phyloP scores from a whole-genome alignment of 2,329 filamentous ascomycete species.

The Ceratocystis variospora region DNA sequence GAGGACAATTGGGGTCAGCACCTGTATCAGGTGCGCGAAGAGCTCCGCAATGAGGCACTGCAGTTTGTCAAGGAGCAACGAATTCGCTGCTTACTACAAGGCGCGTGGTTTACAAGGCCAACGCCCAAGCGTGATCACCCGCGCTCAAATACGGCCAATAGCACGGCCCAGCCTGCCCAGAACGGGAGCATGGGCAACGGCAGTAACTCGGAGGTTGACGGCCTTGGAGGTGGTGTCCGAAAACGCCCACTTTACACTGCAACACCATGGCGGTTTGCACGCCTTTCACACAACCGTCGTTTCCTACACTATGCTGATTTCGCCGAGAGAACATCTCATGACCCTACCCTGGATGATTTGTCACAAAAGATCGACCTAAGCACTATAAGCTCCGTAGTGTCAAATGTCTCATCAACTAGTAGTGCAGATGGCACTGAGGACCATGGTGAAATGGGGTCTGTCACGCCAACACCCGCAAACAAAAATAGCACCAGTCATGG shows the following conservation, averaged over 20 bases:
- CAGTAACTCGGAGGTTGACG: neutral
- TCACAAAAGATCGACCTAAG: slow-evolving; percentile 74
- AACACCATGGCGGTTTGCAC: slow-evolving; percentile 65
- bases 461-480: slow-evolving; percentile 1
- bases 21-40: slow-evolving; percentile 76
- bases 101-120: slow-evolving; percentile 66
- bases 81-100: slow-evolving; percentile 74
- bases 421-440: slow-evolving; percentile 34
- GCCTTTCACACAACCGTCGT: slow-evolving; percentile 78
- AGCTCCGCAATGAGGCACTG: slow-evolving; percentile 77
- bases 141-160: slow-evolving; percentile 32
- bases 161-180: slow-evolving; percentile 18
- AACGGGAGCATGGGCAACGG: slow-evolving; percentile 17
- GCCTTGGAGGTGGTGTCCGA: slow-evolving; percentile 20
- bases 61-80: slow-evolving; percentile 97
- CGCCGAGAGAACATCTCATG: slow-evolving; percentile 44
- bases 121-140: slow-evolving; percentile 29
- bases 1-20: slow-evolving; percentile 92
- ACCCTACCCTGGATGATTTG: slow-evolving; percentile 60
- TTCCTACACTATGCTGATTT: slow-evolving; percentile 88
- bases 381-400: slow-evolving; percentile 82
- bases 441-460: slow-evolving; percentile 26
- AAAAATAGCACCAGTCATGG: neutral
- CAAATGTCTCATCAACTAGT: slow-evolving; percentile 65
- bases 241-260: slow-evolving; percentile 33